Evolutionary conservation across 1,284 basidiomycete species (phyloP), one percentile per base, ranked within the genome.

Genomic region (Malassezia japonica): DNA sequence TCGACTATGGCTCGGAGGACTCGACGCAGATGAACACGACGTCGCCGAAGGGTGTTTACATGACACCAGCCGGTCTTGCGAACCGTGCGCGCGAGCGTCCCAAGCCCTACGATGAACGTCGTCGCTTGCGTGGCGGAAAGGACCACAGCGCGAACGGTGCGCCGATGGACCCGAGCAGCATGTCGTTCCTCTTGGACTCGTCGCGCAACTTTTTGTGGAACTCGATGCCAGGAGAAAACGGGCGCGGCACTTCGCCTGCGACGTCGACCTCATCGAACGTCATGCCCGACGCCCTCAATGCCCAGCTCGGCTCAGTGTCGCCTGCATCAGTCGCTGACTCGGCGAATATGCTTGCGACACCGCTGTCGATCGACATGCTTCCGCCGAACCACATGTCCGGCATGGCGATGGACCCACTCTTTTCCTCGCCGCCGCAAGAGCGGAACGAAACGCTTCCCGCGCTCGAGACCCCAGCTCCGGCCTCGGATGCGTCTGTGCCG

Each of bases 1-100:
- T 31, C 86, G 66, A 80, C 82, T n/a, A 18, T 52, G 57, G 8
- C 56, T 55, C 24, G 50, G 50, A 1, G 56, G 50, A 3, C 45
- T 48, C 21, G 52, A 50, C 21, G 60, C 58, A 1, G 48, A 52
- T 16, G 50, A 52, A 12, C 43, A 34, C 6, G 29, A 18, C 12
- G 10, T 35, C 43, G 24, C 32, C 32, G 1, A 29, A 45, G 21
- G 46, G 49, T 7, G 37, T 61, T 33, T 59, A 60, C 37, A 52
- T 54, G 33, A 56, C 52, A 23, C 10, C 20, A 3, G 54, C 54
- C 44, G 61, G 23, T 1, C 27, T 27, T 35, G 41, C 35, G 12
- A 35, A 2, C 24, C 57, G 18, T 50, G 36, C 29, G 43, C 46
- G 50, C 21, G 50, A 62, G 20, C 56, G 67, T 10, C 53, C 60